Base-by-base conservation (phyloP, 176 grass and related monocot species). In the Secale cereale region DNA sequence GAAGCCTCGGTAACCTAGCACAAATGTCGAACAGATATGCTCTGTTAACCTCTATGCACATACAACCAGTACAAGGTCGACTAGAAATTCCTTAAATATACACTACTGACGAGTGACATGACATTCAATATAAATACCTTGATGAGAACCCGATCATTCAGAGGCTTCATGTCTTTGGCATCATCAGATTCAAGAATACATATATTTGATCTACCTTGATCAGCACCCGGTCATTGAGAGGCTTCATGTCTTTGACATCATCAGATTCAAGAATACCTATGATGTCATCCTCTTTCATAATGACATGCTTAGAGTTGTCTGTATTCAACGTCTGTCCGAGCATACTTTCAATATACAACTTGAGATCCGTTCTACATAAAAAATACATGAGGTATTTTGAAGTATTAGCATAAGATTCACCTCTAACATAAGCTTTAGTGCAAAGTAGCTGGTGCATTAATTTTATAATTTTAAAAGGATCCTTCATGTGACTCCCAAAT, bases 201-300 rank as follows among this genome's bases (percentile, higher is more conserved):
- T 4, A 97, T 88, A 35, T 35, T 35, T 36, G 78, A n/a, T n/a
- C n/a, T 86, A 95, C 91, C 94, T 96, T 91, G 83, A 96, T 96
- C 29, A 96, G 86, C 83, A 96, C 86, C n/a, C 84, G 84, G 5
- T 96, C 88, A 59, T 79, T 89, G 29, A 97, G 86, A 32, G 33
- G 33, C 33, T 36, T 36, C 33, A 7, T 36, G 33, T 36, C 33
- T 36, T 36, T 36, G 33, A 36, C 33, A 36, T 36, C 3, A 36
- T 36, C 33, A 5, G 33, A 36, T 36, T 36, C 33, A 36, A 36
- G 76, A 89, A 36, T 6, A 36, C 33, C 33, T 36, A 36, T 7
- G 33, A 97, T 87, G 66, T 93, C 92, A 43, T 97, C 95, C 66
- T 97, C 92, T 79, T 94, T 94, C 78, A 94, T 54, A 39, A 97